Percentiles rank a stretch among this genome's conserved stretches.
Evolutionary conservation across 2,329 filamentous ascomycete genomes (phyloP).

Genomic region (Beauveria brongniartii): DNA sequence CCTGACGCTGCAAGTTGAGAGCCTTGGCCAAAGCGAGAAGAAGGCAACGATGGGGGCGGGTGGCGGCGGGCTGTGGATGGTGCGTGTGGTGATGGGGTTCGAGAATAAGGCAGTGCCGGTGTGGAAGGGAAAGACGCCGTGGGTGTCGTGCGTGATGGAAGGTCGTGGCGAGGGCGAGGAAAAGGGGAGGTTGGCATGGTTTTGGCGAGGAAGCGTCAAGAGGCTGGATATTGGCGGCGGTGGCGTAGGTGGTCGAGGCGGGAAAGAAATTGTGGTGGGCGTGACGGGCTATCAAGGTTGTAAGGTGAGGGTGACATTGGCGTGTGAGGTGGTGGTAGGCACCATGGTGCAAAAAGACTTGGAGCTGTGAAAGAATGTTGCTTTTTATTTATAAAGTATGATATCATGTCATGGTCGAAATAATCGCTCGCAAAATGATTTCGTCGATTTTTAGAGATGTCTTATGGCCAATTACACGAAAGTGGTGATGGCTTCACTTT

Average conservation of each 20-base stretch:
- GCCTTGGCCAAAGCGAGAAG: conserved; percentile 1
- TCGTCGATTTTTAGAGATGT: no score
- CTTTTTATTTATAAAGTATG: not conserved
- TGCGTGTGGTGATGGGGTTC: conserved; percentile 63
- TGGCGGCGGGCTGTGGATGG: conserved; percentile 22
- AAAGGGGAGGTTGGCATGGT: conserved; percentile 51
- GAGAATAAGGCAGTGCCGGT: conserved; percentile 53
- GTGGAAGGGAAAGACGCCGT: conserved; percentile 59
- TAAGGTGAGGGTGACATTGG: conserved; percentile 59
- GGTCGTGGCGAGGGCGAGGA: conserved; percentile 4
- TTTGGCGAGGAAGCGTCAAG: conserved; percentile 53
- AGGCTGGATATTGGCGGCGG: conserved; percentile 37
- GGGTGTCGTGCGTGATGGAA: conserved; percentile 67
- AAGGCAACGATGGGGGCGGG: not conserved
- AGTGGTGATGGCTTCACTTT: not conserved
- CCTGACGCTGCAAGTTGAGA: conserved; percentile 29
- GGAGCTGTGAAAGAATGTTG: conserved; percentile 6
- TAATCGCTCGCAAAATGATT: no score
- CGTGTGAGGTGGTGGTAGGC: conserved; percentile 78
- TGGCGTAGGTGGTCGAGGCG: conserved; percentile 26
- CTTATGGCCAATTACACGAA: not conserved
- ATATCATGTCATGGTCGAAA: no score
- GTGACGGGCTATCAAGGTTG: conserved; percentile 45
- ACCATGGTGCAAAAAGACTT: conserved; percentile 33
- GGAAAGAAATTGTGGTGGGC: conserved; percentile 46